These are phyloP conservation scores for Acacia melanoxylon DNA, from an alignment of 306 rosid genomes.

Conservation along the genomic window DNA sequence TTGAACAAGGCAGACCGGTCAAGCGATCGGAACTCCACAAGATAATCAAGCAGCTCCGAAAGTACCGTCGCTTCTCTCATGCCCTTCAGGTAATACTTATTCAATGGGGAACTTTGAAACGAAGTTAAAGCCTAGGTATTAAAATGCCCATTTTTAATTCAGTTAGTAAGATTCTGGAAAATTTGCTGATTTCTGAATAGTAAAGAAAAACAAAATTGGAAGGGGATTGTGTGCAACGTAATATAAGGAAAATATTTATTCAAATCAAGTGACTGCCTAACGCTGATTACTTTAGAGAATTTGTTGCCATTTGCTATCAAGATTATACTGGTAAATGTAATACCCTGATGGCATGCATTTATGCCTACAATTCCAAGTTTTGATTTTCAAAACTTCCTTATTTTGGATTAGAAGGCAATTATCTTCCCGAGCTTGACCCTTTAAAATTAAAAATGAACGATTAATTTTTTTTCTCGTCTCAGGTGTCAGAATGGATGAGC, in stretches of 20 bases:
- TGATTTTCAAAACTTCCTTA: neutral
- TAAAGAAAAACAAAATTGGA: neutral
- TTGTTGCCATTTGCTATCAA: neutral
- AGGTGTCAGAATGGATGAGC: slow-evolving; percentile 53
- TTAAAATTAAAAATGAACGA: neutral
- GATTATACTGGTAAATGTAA: neutral
- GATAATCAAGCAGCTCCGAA: slow-evolving; percentile 49
- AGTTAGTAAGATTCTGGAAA: neutral
- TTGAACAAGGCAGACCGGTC: slow-evolving; percentile 46
- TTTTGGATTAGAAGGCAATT: neutral
- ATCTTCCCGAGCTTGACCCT: neutral
- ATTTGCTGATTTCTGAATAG: neutral
- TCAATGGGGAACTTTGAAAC: neutral
- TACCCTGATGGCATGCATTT: neutral
- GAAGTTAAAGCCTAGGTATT: neutral
- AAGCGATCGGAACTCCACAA: slow-evolving; percentile 33
- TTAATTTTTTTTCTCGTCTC: slow-evolving; percentile 6
- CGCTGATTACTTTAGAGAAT: neutral
- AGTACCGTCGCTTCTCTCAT: slow-evolving; percentile 44
- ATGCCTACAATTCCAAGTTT: neutral
- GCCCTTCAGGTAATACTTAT: slow-evolving; percentile 52
- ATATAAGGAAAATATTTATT: neutral
- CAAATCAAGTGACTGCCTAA: neutral
- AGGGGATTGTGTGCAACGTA: neutral
- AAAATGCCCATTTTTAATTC: neutral